Evolutionary conservation across 2,329 filamentous ascomycete genomes (phyloP), one percentile per base, ranked within the genome.

Genomic region (Fusarium penzigii): DNA sequence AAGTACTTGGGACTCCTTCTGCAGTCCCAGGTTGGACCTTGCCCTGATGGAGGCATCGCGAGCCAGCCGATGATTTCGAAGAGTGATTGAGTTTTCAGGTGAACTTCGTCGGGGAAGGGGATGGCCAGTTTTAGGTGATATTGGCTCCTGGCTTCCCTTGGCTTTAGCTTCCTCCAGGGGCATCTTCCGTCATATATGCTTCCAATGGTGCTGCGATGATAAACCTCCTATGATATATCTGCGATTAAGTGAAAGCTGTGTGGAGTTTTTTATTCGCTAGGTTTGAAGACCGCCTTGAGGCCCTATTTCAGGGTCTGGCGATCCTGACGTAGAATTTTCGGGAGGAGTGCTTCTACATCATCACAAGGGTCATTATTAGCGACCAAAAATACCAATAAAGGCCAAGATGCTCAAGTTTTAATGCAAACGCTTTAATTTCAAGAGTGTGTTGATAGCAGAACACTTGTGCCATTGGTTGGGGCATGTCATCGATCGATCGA

Each of bases 71-170:
- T 81, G 78, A 49, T 80, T 68, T 11, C 67, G 71, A 1, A 81
- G 61, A 0, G 79, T 80, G 3, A 80, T 68, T 5, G 79, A 82
- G 29, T 75, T 72, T 40, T 72, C 71, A 12, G 77, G 74, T 5
- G 73, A 73, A 2, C 71, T 65, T 56, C 78, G 70, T 47, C 78
- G 72, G 7, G 77, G 76, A 13, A 78, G 66, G 36, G 73, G 72
- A 39, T 78, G 75, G 13, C 73, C 72, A 6, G 63, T 68, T 36
- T 45, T 44, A 34, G 57, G 60, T 39, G 54, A 42, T 29, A 62
- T 40, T 51, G 67, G 53, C 14, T 64, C 63, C 45, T 64, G 66
- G 40, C 53, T 62, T 53, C 53, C 62, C 20, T 61, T 63, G 7
- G 64, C 55, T 39, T 46, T 62, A 12, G 29, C 42, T 44, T 62